phyloP scores from a whole-genome alignment of 306 rosid genomes.

The Prunus kanzakura region DNA sequence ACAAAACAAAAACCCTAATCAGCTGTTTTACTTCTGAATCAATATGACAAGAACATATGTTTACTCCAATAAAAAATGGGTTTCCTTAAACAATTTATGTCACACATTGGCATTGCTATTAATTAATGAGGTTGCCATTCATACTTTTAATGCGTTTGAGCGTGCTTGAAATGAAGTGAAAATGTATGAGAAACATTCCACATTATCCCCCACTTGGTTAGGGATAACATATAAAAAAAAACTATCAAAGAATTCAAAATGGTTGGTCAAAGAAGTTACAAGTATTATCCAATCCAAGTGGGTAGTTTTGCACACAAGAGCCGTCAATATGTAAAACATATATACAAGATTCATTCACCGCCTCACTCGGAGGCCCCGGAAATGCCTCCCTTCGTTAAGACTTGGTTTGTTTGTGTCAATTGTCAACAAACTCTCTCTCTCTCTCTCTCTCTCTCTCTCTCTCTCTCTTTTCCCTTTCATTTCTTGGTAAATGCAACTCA shows the following conservation, averaged over 20 bases:
- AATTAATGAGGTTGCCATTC: background rate
- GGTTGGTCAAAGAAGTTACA: background rate
- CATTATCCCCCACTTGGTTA: background rate
- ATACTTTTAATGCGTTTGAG: too few relatives aligned
- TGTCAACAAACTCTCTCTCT: background rate
- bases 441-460: background rate
- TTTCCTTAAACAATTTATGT: background rate
- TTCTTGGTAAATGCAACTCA: background rate
- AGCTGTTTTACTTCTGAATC: background rate
- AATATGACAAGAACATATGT: background rate
- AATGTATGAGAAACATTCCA: background rate
- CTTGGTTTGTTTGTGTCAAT: constrained; percentile 7
- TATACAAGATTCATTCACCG: constrained; percentile 10
- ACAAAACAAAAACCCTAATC: too few relatives aligned
- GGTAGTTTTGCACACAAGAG: background rate
- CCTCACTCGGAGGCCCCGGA: constrained; percentile 15
- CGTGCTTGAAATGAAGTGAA: background rate
- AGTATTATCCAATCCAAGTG: too few relatives aligned
- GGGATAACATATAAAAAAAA: background rate
- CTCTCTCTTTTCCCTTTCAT: background rate
- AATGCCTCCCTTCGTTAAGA: constrained; percentile 14
- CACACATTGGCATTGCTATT: background rate
- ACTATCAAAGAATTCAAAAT: background rate
- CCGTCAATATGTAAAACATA: background rate
- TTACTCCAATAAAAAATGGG: background rate